These are phyloP conservation scores for Schizonepeta tenuifolia DNA, from an alignment of 257 asterid genomes.

Conservation along the genomic window DNA sequence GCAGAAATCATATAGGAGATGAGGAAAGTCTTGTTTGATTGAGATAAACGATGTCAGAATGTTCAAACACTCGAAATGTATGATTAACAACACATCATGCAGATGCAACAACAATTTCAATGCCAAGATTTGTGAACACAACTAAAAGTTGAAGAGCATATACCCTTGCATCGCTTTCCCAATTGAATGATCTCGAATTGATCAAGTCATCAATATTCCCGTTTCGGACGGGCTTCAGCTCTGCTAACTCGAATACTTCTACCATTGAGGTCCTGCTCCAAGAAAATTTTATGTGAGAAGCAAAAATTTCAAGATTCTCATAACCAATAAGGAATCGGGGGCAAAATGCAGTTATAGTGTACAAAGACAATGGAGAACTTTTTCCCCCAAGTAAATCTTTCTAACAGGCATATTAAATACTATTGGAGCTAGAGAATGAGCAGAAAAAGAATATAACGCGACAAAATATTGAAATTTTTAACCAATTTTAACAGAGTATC, in stretches of 20 bases:
- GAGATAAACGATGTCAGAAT: background rate
- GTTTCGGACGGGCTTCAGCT: constrained; percentile 70
- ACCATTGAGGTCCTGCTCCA: constrained; percentile 71
- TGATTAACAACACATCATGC: background rate
- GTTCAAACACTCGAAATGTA: background rate
- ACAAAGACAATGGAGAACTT: too few species aligned
- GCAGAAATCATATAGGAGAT: constrained; percentile 22
- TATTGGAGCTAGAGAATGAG: too few species aligned
- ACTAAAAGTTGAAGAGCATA: constrained; percentile 11
- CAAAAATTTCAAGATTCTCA: background rate
- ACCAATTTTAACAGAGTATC: background rate
- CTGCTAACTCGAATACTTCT: constrained; percentile 73
- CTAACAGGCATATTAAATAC: too few species aligned
- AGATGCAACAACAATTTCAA: background rate
- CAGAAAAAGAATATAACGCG: background rate
- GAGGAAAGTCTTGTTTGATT: background rate
- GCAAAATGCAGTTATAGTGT: too few species aligned
- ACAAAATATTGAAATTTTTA: background rate
- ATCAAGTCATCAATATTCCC: constrained; percentile 45
- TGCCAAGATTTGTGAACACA: background rate
- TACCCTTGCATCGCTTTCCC: constrained; percentile 31
- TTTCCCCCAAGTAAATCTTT: too few species aligned
- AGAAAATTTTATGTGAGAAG: background rate
- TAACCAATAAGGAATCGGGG: too few species aligned
- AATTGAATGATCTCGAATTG: constrained; percentile 27